These are phyloP conservation scores for Candida oleophila DNA, from an alignment of 805 yeast genomes.

Conservation along the genomic window DNA sequence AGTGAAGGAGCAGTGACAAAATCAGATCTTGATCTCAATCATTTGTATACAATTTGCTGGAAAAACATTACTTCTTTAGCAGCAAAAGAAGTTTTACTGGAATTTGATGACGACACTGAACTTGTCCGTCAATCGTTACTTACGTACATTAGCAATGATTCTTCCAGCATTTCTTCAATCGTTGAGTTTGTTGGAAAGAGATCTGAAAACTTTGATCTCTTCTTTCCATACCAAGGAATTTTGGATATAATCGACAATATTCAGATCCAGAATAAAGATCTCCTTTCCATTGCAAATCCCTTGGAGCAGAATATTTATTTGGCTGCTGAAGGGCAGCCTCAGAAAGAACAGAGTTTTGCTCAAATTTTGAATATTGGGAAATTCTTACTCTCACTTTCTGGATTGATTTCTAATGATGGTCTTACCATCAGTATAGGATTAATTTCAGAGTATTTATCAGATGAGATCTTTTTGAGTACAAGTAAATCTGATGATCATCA, in stretches of 20 bases:
- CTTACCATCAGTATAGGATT: background rate
- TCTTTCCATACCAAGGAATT: conserved; percentile 25
- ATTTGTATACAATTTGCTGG: conserved; percentile 1
- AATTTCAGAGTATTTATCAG: conserved; percentile 3
- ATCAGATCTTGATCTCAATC: background rate
- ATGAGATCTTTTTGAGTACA: conserved; percentile 2
- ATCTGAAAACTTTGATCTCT: background rate
- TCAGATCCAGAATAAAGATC: conserved; percentile 11
- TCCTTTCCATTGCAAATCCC: conserved; percentile 48
- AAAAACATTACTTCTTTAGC: background rate
- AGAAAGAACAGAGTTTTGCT: background rate
- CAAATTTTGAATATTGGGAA: background rate
- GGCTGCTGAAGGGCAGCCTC: conserved; percentile 3
- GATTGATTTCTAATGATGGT: background rate
- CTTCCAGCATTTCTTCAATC: background rate
- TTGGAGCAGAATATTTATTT: conserved; percentile 42
- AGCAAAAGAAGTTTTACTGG: background rate
- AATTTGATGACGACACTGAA: background rate
- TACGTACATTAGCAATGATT: background rate
- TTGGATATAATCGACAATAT: conserved; percentile 15
- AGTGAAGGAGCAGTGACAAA: background rate
- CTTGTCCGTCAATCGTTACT: background rate
- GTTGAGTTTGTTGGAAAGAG: background rate
- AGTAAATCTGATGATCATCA: background rate
- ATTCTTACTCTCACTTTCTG: background rate